Evolutionary conservation across 768 basidiomycete genomes (phyloP), one percentile per base, ranked within the genome.

Genomic region (Mycena galopus): DNA sequence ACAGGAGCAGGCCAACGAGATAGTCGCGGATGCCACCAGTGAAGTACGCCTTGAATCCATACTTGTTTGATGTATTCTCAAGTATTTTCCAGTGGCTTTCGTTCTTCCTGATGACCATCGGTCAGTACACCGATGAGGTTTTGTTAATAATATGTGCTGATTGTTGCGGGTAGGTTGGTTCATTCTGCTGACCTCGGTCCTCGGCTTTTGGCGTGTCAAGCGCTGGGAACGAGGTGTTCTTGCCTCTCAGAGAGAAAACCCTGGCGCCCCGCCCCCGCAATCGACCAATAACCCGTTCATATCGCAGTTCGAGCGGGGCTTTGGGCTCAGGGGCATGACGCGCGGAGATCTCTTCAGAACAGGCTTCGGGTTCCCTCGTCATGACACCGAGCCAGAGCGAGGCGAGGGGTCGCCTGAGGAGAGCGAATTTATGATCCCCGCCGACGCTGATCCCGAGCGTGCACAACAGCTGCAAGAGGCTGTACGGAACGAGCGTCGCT

Each of bases 51-150:
- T 17, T 21, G 4, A 53, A 39, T 58, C 25, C 25, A 17, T 39
- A 4, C 21, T 58, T 39, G 42, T 19, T 33, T 29, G 50, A 44
- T 42, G 44, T 7, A 39, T 14, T 21, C 44, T 64, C 14, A 66
- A 25, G 7, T 0, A 27, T 58, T 63, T 58, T 29, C n/a, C 30
- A 74, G 79, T 98, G 96, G 96, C 84, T 99, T 61, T 95, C 95
- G 19, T 99, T 98, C 85, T 90, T 97, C 83, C 83, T 98, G 75
- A 98, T 98, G 95, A 95, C 93, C 39, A 84, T 96, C 58, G 92
- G 92, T 91, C 73, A 50, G 90, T 83, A 32, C 30, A 79, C n/a
- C n/a, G n/a, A 82, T 84, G 8, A 19, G 10, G 19, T 27, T 23
- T 12, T 58, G 27, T 12, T 12, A 23, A 14, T 25, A 6, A 32